Base-by-base conservation (phyloP, 2,329 filamentous ascomycete genomes). In the Sarocladium brachiariae region DNA sequence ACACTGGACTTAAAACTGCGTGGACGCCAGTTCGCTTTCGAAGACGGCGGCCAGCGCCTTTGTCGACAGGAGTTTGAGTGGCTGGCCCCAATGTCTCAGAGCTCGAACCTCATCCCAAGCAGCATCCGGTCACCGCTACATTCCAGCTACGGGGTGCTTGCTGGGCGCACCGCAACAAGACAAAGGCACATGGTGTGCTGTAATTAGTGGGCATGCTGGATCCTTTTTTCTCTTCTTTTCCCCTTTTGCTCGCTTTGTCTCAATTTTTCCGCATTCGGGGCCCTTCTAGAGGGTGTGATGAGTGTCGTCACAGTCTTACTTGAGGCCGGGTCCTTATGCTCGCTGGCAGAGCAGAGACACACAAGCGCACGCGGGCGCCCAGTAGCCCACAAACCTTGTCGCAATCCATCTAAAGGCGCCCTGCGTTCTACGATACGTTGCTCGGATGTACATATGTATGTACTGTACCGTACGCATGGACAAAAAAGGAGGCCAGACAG, bases 91-190 rank as follows among this genome's bases (percentile, higher is more conserved):
- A 47, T 47, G 43, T 47, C 43, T 47, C 43, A 47, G 43, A 47
- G 43, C 43, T 47, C 43, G 43, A 31, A 31, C 43, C 43, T 33
- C 43, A 3, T 16, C 16, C 43, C 43, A 33, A 31, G 43, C 43
- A 47, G 43, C 43, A 18, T 47, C 43, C 43, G 43, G 43, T 47
- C 43, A 47, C 43, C 43, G 43, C 43, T 47, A 47, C 43, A 47
- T 47, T 47, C 43, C 43, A 47, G 43, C 39, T 11, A 9, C 37
- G 7, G 18, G 23, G 34, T 24, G 39, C 39, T 13, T 24, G 16
- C 18, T 16, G 25, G 39, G 39, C 37, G 37, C 39, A 27, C 39
- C 39, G 39, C 39, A 45, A 45, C 16, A 45, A 45, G 39, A 45
- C 10, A 45, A 16, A 7, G 24, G 24, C 37, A 39, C 37, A 39